A percentile compares a stretch with the other conserved stretches of the same genome.
Evolutionary conservation across 129 eudicot species (phyloP).

Genomic region (Scalesia atractyloides): DNA sequence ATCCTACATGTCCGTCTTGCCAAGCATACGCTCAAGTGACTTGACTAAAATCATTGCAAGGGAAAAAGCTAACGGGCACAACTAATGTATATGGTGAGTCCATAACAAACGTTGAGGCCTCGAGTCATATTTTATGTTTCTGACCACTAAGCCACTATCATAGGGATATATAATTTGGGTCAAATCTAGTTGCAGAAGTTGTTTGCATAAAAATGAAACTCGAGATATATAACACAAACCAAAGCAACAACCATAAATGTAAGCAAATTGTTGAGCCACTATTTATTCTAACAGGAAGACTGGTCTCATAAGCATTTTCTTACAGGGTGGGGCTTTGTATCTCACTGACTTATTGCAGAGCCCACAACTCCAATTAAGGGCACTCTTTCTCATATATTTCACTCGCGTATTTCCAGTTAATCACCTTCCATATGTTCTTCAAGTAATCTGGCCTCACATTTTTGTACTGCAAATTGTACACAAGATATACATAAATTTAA

Average conservation of each 20-base stretch:
- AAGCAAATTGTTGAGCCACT: neutral
- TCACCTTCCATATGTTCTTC: constrained; percentile 88
- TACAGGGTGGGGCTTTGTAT: neutral
- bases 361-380: constrained; percentile 36
- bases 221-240: neutral
- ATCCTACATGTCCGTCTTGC: no score
- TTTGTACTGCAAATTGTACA: constrained; percentile 61
- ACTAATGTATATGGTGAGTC: no score
- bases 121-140: neutral
- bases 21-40: no score
- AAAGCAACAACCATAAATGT: neutral
- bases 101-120: no score
- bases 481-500: neutral
- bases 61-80: no score
- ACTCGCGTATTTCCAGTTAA: constrained; percentile 78
- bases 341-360: neutral
- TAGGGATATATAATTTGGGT: neutral
- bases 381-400: constrained; percentile 61
- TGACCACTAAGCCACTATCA: neutral
- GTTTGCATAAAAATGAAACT: neutral
- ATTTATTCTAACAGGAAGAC: neutral
- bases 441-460: constrained; percentile 86
- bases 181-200: neutral
- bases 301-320: neutral
- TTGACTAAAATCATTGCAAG: no score